Percentiles rank a stretch among this genome's conserved stretches.
These are phyloP conservation scores for Colletotrichum tanaceti DNA, from an alignment of 2,329 filamentous ascomycete genomes.

Conservation along the genomic window DNA sequence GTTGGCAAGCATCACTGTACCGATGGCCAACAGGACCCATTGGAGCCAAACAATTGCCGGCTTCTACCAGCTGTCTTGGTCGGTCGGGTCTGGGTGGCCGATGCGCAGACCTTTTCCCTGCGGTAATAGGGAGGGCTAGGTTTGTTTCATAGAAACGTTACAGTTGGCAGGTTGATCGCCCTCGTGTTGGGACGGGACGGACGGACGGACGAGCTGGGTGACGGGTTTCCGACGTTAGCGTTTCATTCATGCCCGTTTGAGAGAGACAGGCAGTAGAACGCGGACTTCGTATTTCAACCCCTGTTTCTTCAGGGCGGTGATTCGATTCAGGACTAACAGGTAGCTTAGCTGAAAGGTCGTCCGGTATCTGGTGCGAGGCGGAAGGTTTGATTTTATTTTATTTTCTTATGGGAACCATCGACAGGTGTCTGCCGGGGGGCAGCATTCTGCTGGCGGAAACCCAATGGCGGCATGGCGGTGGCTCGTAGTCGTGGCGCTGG, in stretches of 20 bases:
- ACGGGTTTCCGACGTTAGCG: background rate
- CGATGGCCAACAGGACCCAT: background rate
- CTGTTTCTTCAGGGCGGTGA: background rate
- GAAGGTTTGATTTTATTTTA: too few species aligned
- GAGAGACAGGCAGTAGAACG: background rate
- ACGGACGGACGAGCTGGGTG: slow-evolving; percentile 14
- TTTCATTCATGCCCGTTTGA: background rate
- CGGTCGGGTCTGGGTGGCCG: background rate
- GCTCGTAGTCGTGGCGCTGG: slow-evolving; percentile 3
- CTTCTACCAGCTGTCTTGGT: background rate
- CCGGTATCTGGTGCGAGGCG: slow-evolving; percentile 14
- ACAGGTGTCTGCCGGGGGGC: slow-evolving; percentile 18
- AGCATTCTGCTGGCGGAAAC: background rate
- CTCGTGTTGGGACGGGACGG: background rate
- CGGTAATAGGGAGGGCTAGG: slow-evolving; percentile 19
- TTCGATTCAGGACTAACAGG: background rate
- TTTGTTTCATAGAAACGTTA: slow-evolving; percentile 38
- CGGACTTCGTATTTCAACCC: slow-evolving; percentile 5
- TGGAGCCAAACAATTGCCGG: background rate
- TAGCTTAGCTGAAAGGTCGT: slow-evolving; percentile 27
- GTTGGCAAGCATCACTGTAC: too few species aligned
- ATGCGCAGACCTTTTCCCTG: slow-evolving; percentile 7
- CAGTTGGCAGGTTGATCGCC: slow-evolving; percentile 18
- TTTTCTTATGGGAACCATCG: slow-evolving; percentile 24
- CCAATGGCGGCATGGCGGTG: slow-evolving; percentile 6